phyloP scores from a whole-genome alignment of 1,284 basidiomycete species.

The Salmacisia buchloeana region DNA sequence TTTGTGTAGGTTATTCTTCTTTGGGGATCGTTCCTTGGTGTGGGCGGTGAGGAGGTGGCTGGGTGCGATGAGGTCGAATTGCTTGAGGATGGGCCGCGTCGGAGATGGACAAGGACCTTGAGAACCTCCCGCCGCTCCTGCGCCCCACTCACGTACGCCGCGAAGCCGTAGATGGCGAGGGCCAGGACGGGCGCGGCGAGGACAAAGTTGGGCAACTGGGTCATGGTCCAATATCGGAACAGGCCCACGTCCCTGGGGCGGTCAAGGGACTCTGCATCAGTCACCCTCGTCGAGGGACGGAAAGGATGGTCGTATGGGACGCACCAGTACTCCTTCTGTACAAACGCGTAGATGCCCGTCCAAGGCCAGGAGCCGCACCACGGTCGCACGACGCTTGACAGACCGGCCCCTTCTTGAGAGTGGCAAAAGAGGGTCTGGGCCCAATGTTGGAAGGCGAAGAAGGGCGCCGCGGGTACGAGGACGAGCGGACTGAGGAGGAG shows the following conservation, averaged over 20 bases:
- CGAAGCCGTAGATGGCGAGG: conserved; percentile 6
- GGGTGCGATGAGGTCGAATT: conserved; percentile 51
- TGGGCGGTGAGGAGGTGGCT: conserved; percentile 41
- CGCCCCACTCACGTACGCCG: conserved; percentile 6
- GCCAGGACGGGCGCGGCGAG: conserved; percentile 67
- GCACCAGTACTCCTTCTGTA: conserved; percentile 75
- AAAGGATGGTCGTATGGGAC: conserved; percentile 19
- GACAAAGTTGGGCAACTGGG: conserved; percentile 81
- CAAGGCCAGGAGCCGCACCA: conserved; percentile 67
- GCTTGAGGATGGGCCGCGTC: not conserved
- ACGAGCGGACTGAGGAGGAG: not conserved
- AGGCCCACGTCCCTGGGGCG: conserved; percentile 67
- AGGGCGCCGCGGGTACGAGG: conserved; percentile 58
- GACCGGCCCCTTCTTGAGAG: not conserved
- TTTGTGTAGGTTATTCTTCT: not conserved
- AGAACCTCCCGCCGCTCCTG: not conserved
- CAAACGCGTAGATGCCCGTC: conserved; percentile 75
- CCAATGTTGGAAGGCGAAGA: conserved; percentile 64
- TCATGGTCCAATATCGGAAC: conserved; percentile 74
- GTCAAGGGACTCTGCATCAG: not conserved
- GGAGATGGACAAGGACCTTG: not conserved
- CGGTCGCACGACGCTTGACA: no score
- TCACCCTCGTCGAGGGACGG: not conserved
- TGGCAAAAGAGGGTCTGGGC: conserved; percentile 67
- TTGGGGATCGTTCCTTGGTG: no score